Evolutionary conservation across 441 rosid genomes (phyloP).

Genomic region (Jatropha multifida): DNA sequence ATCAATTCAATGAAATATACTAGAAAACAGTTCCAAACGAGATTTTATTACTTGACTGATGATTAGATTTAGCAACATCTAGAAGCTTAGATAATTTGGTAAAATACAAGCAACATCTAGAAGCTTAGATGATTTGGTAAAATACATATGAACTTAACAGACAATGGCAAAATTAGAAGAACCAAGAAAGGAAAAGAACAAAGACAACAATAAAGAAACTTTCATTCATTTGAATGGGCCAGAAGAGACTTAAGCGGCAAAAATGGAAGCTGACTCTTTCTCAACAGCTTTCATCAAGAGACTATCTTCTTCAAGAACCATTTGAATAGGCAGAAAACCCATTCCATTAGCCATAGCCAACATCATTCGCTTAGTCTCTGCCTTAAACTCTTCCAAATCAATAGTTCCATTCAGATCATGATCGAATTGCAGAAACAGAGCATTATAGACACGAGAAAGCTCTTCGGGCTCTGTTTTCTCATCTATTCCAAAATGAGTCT

Average conservation of each 20-base stretch:
- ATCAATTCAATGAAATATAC: not conserved
- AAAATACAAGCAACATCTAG: not conserved
- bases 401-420: constrained; percentile 41
- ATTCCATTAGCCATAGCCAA: constrained; percentile 47
- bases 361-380: constrained; percentile 46
- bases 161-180: not conserved
- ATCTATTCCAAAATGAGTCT: constrained; percentile 45
- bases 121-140: not conserved
- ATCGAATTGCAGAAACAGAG: constrained; percentile 40
- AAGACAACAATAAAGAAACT: not conserved
- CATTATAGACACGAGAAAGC: constrained; percentile 29
- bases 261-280: constrained; percentile 27
- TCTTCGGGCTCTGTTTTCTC: constrained; percentile 34
- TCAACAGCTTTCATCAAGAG: constrained; percentile 45
- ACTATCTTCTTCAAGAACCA: constrained; percentile 47
- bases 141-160: not conserved
- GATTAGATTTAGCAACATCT: not conserved
- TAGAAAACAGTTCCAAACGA: not conserved
- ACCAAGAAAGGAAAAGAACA: not conserved
- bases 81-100: not conserved
- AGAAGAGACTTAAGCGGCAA: constrained; percentile 6
- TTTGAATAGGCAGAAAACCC: constrained; percentile 45
- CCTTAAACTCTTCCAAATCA: constrained; percentile 50
- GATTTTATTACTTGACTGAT: not conserved
- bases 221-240: too few relatives aligned